Evolutionary conservation across 805 yeast species (phyloP).

Genomic region (Saccharomycopsis sp.): DNA sequence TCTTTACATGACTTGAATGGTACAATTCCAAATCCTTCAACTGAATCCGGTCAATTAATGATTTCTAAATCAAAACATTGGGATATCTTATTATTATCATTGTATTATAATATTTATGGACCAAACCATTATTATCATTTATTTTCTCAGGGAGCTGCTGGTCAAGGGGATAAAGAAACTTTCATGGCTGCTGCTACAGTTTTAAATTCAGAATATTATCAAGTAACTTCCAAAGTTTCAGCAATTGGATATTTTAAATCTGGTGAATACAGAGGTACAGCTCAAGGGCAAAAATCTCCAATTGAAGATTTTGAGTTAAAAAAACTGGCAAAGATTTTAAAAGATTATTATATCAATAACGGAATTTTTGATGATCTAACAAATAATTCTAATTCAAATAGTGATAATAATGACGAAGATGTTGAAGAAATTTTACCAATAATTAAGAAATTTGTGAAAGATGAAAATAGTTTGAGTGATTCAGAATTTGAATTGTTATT

Average conservation of each 20-base stretch:
- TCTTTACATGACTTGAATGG: conserved; percentile 51
- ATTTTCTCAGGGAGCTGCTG: conserved; percentile 62
- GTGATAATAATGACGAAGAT: too few species aligned
- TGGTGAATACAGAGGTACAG: conserved; percentile 15
- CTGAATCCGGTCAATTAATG: conserved; percentile 63
- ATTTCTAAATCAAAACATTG: conserved; percentile 51
- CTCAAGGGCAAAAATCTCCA: conserved; percentile 16
- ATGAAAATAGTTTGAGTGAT: conserved; percentile 9
- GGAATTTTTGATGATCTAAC: neutral
- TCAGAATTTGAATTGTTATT: conserved; percentile 5
- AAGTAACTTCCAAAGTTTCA: conserved; percentile 31
- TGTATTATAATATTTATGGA: conserved; percentile 58
- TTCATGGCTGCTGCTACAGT: conserved; percentile 59
- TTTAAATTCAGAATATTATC: conserved; percentile 39
- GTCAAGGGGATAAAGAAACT: conserved; percentile 77
- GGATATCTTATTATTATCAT: conserved; percentile 44
- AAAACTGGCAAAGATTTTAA: neutral
- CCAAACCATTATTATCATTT: conserved; percentile 58
- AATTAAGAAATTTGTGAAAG: conserved; percentile 4
- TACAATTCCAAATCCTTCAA: conserved; percentile 53
- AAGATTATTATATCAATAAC: neutral
- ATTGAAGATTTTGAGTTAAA: conserved; percentile 12
- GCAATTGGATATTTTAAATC: conserved; percentile 28
- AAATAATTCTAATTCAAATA: neutral
- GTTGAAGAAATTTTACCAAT: neutral